These are phyloP conservation scores for Cadophora luteo-olivacea DNA, from an alignment of 2,329 filamentous ascomycete species.

Conservation along the genomic window DNA sequence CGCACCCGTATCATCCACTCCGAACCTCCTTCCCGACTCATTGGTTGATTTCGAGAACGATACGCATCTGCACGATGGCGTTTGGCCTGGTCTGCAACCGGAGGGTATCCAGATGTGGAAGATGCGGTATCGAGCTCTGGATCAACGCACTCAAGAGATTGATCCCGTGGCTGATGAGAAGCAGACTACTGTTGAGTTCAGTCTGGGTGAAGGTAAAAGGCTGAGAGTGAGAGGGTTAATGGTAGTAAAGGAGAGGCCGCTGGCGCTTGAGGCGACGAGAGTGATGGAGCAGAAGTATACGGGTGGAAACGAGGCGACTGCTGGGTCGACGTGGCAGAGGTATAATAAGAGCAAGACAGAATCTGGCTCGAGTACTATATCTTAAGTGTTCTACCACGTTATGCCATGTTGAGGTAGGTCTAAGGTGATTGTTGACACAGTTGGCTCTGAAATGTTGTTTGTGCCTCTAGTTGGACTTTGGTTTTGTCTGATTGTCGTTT, in stretches of 20 bases:
- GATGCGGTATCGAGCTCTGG: neutral
- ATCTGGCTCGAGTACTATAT: neutral
- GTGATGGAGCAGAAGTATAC: neutral
- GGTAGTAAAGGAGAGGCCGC: neutral
- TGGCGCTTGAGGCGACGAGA: neutral
- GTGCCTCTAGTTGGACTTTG: too few relatives aligned
- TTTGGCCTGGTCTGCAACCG: too few relatives aligned
- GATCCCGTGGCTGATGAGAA: neutral
- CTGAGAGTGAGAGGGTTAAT: neutral
- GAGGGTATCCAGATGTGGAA: neutral
- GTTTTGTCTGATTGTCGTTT: too few relatives aligned
- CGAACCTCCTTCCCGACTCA: too few relatives aligned
- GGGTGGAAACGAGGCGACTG: neutral
- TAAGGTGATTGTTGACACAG: too few relatives aligned
- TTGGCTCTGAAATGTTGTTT: too few relatives aligned
- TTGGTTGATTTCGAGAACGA: too few relatives aligned
- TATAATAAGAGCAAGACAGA: neutral
- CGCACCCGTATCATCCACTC: too few relatives aligned
- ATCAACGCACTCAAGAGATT: neutral
- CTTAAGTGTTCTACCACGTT: neutral
- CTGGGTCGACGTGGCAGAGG: neutral
- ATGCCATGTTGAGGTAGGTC: too few relatives aligned
- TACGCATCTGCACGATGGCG: too few relatives aligned
- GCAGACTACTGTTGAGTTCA: neutral
- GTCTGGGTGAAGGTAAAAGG: neutral